Conservation (phyloP, 331 rosid species). For the Acacia pycnantha region DNA sequence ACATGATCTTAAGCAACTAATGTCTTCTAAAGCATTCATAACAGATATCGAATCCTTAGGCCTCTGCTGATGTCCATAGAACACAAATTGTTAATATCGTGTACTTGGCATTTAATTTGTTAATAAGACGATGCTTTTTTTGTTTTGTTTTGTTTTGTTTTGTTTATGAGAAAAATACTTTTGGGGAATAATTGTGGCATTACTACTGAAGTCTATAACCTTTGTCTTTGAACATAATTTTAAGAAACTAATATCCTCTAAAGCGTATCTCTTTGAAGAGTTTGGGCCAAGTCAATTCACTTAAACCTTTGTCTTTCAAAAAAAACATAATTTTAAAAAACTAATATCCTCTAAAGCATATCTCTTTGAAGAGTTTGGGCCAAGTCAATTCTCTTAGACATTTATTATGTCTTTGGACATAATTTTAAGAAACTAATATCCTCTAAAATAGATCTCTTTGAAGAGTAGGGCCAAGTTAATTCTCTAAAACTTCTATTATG, state of each 20-base stretch:
- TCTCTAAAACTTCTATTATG: not conserved
- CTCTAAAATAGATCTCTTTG: not conserved
- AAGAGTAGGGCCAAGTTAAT: not conserved
- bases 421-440: not conserved
- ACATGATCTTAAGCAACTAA: not conserved
- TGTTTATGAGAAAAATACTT: not conserved
- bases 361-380: not conserved
- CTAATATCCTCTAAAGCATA: not conserved
- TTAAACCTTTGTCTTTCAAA: not conserved
- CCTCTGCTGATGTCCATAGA: not conserved
- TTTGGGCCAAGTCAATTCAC: not conserved
- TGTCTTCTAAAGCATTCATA: constrained; percentile 12
- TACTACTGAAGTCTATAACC: not conserved
- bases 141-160: no score
- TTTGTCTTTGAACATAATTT: not conserved
- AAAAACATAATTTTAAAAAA: not conserved
- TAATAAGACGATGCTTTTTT: not conserved
- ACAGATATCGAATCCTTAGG: not conserved
- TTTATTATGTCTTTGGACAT: not conserved
- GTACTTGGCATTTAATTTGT: not conserved
- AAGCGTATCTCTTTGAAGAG: not conserved
- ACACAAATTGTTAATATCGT: not conserved
- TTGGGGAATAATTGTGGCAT: not conserved
- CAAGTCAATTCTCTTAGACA: not conserved
- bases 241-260: not conserved